Conservation (phyloP, 768 basidiomycete species). For the Phylloporus sp. region DNA sequence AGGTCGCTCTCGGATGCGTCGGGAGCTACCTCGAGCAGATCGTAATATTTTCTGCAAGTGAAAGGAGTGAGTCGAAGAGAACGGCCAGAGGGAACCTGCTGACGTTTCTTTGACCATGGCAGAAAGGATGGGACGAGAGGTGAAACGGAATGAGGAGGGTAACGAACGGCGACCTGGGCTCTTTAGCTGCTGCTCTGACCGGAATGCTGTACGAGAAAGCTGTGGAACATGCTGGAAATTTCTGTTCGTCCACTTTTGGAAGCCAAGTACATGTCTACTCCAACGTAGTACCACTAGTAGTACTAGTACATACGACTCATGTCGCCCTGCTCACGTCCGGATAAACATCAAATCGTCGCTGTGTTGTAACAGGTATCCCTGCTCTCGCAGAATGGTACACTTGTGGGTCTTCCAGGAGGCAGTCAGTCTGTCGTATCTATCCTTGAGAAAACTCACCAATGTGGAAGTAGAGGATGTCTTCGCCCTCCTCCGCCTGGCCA, state of each 20-base stretch:
- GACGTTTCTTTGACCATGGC: conserved; percentile 72
- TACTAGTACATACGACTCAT: no score
- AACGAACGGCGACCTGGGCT: conserved; percentile 11
- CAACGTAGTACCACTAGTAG: no score
- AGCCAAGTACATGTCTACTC: background rate
- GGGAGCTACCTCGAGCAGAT: conserved; percentile 81
- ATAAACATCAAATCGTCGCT: conserved; percentile 92
- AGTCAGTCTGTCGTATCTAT: background rate
- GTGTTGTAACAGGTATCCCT: conserved; percentile 88
- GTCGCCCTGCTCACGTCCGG: conserved; percentile 57
- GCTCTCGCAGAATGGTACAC: conserved; percentile 60
- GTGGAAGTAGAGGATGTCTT: conserved; percentile 72
- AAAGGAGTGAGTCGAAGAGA: background rate
- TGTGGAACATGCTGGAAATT: conserved; percentile 34
- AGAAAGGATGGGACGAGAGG: conserved; percentile 5
- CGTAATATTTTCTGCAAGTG: conserved; percentile 74
- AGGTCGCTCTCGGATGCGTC: conserved; percentile 78
- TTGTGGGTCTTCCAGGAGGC: conserved; percentile 51
- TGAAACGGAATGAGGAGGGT: conserved; percentile 11
- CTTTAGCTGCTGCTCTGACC: conserved; percentile 27
- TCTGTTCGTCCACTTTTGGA: conserved; percentile 22
- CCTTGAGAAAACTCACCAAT: conserved; percentile 56
- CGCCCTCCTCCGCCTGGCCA: conserved; percentile 67
- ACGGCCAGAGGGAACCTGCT: background rate
- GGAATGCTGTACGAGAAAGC: conserved; percentile 31